Evolutionary conservation across 805 yeast genomes (phyloP), one percentile per base, ranked within the genome.

Genomic region (Blastobotrys attinorum): DNA sequence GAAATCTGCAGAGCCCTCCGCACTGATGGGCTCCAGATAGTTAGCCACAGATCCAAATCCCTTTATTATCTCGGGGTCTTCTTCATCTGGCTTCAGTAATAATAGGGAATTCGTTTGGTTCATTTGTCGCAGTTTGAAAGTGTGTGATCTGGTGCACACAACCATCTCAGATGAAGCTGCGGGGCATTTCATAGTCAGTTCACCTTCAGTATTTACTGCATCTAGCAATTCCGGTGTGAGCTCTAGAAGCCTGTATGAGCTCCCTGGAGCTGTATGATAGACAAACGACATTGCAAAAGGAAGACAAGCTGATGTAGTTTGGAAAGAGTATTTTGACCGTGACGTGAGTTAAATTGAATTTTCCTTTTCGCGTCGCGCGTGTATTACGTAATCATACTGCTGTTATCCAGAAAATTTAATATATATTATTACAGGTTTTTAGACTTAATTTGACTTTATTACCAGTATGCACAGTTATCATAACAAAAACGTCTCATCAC

Each of bases 61-160:
- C 10, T 33, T 20, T 5, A 57, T 31, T 18, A 18, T 33, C 15
- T 11, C 17, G 23, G 15, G 4, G 3, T 32, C 38, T 22, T 40
- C 37, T 20, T 13, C 15, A 16, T 40, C 36, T 7, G 54, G 44
- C 10, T 60, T 60, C 58, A 76, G 57, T 18, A 88, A 48, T 51
- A 87, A 59, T n/a, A 84, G 79, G 3, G 90, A 75, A 60, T 90
- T 88, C 5, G 96, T 83, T 60, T 90, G 97, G 57, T 86, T 85
- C 67, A 83, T 81, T 55, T 83, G 89, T 42, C 86, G 70, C 15
- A 88, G 53, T 37, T 69, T 67, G 75, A 76, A 88, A 0, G 95
- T 83, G 40, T 68, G 61, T 22, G 63, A 50, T 2, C 63, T 52
- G 1, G 90, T 75, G 46, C 89, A 81, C 13, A 87, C 59, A 23